Conservation (phyloP, 1,284 basidiomycete genomes). For the Macrocybe sp. region DNA sequence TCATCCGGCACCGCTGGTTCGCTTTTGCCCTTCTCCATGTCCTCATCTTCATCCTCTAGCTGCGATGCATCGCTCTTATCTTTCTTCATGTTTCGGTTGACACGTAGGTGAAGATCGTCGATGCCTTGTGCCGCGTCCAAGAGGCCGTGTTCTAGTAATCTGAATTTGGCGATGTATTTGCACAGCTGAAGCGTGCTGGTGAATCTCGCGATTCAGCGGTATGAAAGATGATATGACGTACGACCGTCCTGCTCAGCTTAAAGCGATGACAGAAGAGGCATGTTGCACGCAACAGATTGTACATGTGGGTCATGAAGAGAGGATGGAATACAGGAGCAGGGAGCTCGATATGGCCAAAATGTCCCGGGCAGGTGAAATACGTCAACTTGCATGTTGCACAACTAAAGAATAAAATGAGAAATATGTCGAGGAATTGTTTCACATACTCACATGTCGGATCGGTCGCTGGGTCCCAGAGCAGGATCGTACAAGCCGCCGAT, state of each 20-base stretch:
- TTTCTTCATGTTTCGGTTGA: conserved; percentile 21
- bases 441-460: conserved; percentile 79
- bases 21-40: conserved; percentile 12
- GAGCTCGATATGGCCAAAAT: conserved; percentile 99
- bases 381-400: conserved; percentile 92
- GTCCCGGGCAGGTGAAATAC: conserved; percentile 94
- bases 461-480: conserved; percentile 86
- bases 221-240: conserved; percentile 34
- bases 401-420: conserved; percentile 36
- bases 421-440: background rate
- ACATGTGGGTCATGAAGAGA: conserved; percentile 93
- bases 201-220: background rate
- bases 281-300: conserved; percentile 82
- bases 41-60: conserved; percentile 39
- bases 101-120: conserved; percentile 51
- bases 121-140: conserved; percentile 79
- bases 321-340: conserved; percentile 96
- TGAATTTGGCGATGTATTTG: conserved; percentile 84
- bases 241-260: conserved; percentile 75
- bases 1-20: conserved; percentile 37
- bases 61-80: conserved; percentile 34
- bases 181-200: conserved; percentile 46
- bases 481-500: conserved; percentile 94
- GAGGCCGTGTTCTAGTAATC: conserved; percentile 88
- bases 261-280: conserved; percentile 97